These are phyloP conservation scores for Metarhizium brunneum DNA, from an alignment of 2,329 filamentous ascomycete species.

Conservation along the genomic window DNA sequence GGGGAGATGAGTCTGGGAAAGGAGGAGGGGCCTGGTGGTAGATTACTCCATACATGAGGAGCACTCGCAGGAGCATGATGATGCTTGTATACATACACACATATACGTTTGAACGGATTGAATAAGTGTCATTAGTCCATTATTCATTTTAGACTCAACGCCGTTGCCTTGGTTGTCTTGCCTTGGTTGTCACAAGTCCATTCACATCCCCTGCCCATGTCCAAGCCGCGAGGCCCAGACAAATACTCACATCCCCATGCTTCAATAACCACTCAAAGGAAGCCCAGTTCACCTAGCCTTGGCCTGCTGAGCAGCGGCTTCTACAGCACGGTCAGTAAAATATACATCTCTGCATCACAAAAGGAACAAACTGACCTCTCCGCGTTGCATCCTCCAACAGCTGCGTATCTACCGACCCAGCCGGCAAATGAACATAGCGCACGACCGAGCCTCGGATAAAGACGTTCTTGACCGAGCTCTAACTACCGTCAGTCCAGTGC, in stretches of 20 bases:
- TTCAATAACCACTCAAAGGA: not conserved
- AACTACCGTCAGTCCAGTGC: not conserved
- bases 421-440: conserved; percentile 82
- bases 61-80: not conserved
- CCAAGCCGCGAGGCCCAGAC: not conserved
- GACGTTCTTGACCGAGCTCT: conserved; percentile 83
- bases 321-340: conserved; percentile 20
- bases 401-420: conserved; percentile 72
- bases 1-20: conserved; percentile 29
- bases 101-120: not conserved
- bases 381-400: conserved; percentile 85
- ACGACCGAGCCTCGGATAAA: conserved; percentile 93
- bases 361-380: conserved; percentile 49
- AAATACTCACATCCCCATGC: not conserved
- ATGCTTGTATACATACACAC: not conserved
- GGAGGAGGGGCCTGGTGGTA: conserved; percentile 32
- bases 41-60: not conserved
- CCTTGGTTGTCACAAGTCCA: not conserved
- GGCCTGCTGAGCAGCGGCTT: conserved; percentile 47
- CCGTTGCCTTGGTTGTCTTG: not conserved
- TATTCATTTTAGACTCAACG: conserved; percentile 2
- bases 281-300: conserved; percentile 38
- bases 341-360: not conserved
- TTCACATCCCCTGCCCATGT: not conserved
- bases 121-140: not conserved